Evolutionary conservation across 176 grass and related monocot species (phyloP).

Genomic region (Oryza glumipatula): DNA sequence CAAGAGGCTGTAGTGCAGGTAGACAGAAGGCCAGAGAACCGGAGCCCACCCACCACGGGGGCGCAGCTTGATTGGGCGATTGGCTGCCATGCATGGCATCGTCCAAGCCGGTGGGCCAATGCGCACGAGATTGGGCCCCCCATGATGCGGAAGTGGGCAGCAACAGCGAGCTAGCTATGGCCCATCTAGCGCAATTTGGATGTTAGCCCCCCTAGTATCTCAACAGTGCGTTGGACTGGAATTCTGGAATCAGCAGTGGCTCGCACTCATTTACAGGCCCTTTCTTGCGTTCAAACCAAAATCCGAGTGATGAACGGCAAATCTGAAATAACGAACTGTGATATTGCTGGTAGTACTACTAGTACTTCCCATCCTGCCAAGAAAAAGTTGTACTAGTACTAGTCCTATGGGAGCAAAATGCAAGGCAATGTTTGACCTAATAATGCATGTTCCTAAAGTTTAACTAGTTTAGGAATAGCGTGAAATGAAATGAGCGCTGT

Average conservation of each 20-base stretch:
- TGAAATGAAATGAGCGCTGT: neutral
- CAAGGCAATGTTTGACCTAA: constrained; percentile 23
- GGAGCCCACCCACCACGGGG: neutral
- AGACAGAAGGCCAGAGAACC: neutral
- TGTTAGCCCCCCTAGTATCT: neutral
- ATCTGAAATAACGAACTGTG: too few relatives aligned
- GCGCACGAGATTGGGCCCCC: neutral
- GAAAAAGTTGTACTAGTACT: neutral
- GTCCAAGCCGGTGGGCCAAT: neutral
- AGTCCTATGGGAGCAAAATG: neutral
- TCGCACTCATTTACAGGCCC: neutral
- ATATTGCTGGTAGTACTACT: neutral
- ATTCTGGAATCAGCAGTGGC: neutral
- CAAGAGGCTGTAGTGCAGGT: too few relatives aligned
- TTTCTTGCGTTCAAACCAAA: neutral
- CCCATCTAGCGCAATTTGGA: constrained; percentile 23
- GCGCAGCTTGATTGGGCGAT: neutral
- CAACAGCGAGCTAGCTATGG: neutral
- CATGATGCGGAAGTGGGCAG: neutral
- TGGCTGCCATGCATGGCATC: neutral
- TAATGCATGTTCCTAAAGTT: constrained; percentile 33
- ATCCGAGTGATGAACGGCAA: neutral
- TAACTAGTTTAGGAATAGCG: neutral
- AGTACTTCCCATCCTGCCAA: neutral
- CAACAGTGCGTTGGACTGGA: neutral